Base-by-base conservation (phyloP, 495 filamentous ascomycete species). In the Podospora anserina region DNA sequence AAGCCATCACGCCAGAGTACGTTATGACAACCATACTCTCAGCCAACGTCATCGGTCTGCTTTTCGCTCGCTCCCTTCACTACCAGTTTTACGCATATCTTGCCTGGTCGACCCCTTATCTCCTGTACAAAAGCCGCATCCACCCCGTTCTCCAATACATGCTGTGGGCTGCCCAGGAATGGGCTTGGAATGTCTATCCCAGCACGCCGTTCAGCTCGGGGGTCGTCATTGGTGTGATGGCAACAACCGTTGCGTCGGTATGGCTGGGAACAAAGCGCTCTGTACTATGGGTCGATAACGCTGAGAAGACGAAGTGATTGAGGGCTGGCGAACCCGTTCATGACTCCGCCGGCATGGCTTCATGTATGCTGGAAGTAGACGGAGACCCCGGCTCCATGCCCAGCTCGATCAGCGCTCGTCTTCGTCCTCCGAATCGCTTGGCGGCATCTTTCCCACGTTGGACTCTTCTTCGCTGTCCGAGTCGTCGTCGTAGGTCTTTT, bases 11-110 rank as follows among this genome's bases (percentile, higher is more conserved):
- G 4, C 89, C 89, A 26, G 81, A 85, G 39, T 97, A 91, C 77
- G 86, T 95, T 66, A 84, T 94, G 81, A 92, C 89, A 1, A 85
- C 88, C 11, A 85, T 96, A 67, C 85, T 99, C 61, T 89, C 89
- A 3, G 90, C 93, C 54, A 91, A 95, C 68, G 83, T 86, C 49
- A 88, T 97, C 72, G 95, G 95, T 53, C 86, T 97, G 80, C 86
- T 98, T 49, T 97, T 93, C 75, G 95, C 95, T 16, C 85, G 95
- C 64, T 92, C 89, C 26, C 83, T 99, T 65, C 95, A 99, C 81
- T 99, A 97, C 78, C 95, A 99, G 75, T 99, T 99, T 82, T 98
- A 94, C 82, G 86, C 92, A 62, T 97, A 94, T 83, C 84, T 97
- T 57, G 90, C 92, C 59, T 97, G 93, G 93, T 87, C 91, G 15